A percentile compares a stretch with the other conserved stretches of the same genome.
Conservation (phyloP, 352 stramenopile species). For the Pythium monospermum region DNA sequence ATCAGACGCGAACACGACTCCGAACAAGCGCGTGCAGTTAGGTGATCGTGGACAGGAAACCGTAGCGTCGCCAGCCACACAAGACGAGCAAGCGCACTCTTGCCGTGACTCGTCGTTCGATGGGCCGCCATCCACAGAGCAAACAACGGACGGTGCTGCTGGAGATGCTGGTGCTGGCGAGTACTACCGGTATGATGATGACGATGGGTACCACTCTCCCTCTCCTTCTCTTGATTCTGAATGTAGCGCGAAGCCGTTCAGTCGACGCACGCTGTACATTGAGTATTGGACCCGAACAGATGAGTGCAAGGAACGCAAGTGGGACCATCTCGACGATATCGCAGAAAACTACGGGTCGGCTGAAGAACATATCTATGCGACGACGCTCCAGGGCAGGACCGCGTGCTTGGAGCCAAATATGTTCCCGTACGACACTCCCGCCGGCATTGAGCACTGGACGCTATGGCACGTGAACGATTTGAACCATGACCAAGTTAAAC, state of each 20-base stretch:
- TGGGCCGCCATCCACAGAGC: conserved; percentile 4
- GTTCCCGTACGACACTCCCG: conserved; percentile 86
- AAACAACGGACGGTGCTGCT: conserved; percentile 6
- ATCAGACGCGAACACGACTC: neutral
- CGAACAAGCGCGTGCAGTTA: conserved; percentile 14
- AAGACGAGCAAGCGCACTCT: conserved; percentile 17
- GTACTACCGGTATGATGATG: conserved; percentile 38
- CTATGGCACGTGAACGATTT: conserved; percentile 80
- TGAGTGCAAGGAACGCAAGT: conserved; percentile 87
- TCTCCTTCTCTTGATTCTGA: conserved; percentile 58
- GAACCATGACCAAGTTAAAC: conserved; percentile 75
- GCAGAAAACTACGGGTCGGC: conserved; percentile 62
- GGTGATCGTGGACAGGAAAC: conserved; percentile 20
- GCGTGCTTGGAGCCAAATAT: conserved; percentile 85
- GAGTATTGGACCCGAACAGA: conserved; percentile 87
- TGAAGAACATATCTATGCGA: conserved; percentile 83
- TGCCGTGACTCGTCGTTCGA: conserved; percentile 11
- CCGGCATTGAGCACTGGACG: conserved; percentile 87
- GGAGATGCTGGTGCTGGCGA: no score
- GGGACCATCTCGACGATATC: conserved; percentile 84
- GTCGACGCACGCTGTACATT: conserved; percentile 78
- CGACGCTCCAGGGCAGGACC: conserved; percentile 75
- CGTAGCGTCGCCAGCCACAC: neutral
- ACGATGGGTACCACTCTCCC: conserved; percentile 35
- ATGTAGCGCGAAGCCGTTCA: conserved; percentile 36